phyloP scores from a whole-genome alignment of 306 rosid species.

The Medicago lupulina region DNA sequence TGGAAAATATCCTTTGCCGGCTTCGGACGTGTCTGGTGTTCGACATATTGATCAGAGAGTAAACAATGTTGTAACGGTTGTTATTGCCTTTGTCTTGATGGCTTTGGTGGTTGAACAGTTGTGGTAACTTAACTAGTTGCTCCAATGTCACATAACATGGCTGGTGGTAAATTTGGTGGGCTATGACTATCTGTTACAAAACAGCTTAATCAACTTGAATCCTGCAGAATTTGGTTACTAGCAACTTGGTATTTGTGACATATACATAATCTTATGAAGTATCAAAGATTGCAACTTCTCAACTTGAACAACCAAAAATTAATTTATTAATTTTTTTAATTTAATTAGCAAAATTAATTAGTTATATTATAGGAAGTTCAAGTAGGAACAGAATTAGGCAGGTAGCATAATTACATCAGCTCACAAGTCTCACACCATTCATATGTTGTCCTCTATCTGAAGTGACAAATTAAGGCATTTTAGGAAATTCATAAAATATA shows the following conservation, averaged over 20 bases:
- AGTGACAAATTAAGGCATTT: conserved; percentile 20
- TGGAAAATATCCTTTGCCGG: conserved; percentile 51
- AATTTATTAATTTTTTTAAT: neutral
- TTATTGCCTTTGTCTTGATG: conserved; percentile 29
- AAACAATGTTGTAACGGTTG: neutral
- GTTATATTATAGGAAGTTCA: neutral
- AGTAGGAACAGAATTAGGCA: conserved; percentile 31
- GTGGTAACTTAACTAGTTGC: conserved; percentile 21
- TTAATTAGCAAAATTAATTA: neutral
- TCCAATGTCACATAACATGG: neutral
- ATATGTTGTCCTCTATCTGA: conserved; percentile 32
- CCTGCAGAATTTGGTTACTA: neutral
- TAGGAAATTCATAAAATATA: conserved; percentile 5
- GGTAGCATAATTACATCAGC: conserved; percentile 37
- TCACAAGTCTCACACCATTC: conserved; percentile 20
- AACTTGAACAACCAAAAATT: conserved; percentile 17
- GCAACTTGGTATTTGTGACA: conserved; percentile 16
- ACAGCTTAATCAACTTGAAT: conserved; percentile 23
- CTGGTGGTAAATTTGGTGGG: conserved; percentile 2
- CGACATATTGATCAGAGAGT: neutral
- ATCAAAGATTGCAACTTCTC: conserved; percentile 26
- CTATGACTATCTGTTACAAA: neutral
- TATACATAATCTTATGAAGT: no score
- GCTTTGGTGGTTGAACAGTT: conserved; percentile 44
- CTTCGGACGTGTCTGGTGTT: conserved; percentile 42